Evolutionary conservation across 2,329 filamentous ascomycete species (phyloP).

Genomic region (Aureobasidium zeae): DNA sequence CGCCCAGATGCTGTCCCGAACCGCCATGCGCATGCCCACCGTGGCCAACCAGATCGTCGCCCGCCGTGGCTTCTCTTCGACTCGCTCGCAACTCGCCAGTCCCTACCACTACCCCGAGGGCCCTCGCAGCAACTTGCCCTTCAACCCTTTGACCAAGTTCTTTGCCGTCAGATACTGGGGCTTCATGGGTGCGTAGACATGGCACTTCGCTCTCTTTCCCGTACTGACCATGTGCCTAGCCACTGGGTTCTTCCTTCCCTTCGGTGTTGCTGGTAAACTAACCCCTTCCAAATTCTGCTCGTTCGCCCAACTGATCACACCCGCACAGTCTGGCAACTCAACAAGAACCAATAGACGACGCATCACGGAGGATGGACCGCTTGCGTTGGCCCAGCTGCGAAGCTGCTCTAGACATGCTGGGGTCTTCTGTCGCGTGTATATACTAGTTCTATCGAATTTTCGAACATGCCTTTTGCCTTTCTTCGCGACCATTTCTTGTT

Average conservation of each 20-base stretch:
- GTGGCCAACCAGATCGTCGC: conserved; percentile 57
- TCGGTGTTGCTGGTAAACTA: conserved; percentile 52
- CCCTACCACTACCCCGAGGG: conserved; percentile 99
- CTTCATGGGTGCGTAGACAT: conserved; percentile 56
- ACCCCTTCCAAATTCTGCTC: too few relatives aligned
- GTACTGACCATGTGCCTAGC: conserved; percentile 39
- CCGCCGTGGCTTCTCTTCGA: conserved; percentile 91
- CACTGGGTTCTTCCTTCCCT: conserved; percentile 50
- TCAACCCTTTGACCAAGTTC: conserved; percentile 85
- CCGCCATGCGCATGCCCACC: conserved; percentile 51
- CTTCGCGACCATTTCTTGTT: not conserved
- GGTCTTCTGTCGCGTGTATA: conserved; percentile 12
- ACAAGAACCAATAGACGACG: conserved; percentile 49
- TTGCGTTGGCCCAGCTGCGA: conserved; percentile 7
- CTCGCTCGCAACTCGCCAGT: conserved; percentile 72
- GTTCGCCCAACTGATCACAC: too few relatives aligned
- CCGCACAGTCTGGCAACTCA: conserved; percentile 54
- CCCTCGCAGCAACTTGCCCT: conserved; percentile 87
- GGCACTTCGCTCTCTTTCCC: not conserved
- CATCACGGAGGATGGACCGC: conserved; percentile 3
- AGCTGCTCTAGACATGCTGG: conserved; percentile 5
- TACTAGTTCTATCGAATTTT: conserved; percentile 12
- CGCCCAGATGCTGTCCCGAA: conserved; percentile 66
- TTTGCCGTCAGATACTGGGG: conserved; percentile 77
- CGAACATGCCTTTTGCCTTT: conserved; percentile 1